Evolutionary conservation across 345 rosid species (phyloP), one percentile per base, ranked within the genome.

Genomic region (Turnera subulata): DNA sequence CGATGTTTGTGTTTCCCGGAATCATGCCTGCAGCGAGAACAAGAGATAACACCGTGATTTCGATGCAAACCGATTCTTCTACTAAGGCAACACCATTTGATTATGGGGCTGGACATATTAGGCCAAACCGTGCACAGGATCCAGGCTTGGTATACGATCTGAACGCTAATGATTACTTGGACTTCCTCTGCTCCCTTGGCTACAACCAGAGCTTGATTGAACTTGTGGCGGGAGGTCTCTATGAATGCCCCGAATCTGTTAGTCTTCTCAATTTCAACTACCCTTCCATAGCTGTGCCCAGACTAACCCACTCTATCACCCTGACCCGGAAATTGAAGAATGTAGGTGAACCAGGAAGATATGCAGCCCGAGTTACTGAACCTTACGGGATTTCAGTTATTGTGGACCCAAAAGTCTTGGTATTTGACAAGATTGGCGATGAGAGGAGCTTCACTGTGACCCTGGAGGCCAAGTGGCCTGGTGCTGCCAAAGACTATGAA

Each of bases 241-340:
- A 48, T 0, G 56, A 4, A 47, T 74, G 85, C 42, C 66, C 24
- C 39, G 56, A 63, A 0, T 59, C 11, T 14, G 64, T 71, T 15
- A 61, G 67, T 0, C 40, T 76, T n/a, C 56, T 59, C 3, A 76
- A 78, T 29, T 51, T 84, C 19, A 81, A 84, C 56, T 66, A 75
- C 40, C 86, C 87, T 26, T 75, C 83, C 1, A 69, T 84, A 62
- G 51, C 81, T 25, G 72, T 64, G 26, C 62, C 53, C 17, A 51
- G 22, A 24, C 56, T 76, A 19, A 20, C 2, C 4, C 25, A 18
- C 35, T 23, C 45, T 13, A 14, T 49, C 1, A 22, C 32, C 12
- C 35, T 43, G 5, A 56, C 56, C 21, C 49, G 62, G 5, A 57
- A 32, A 50, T 15, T 56, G 0, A 65, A 56, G 57, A 65, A 65